Percentiles rank a stretch among this genome's conserved stretches.
phyloP scores from a whole-genome alignment of 2,329 filamentous ascomycete genomes.

The Raffaelea ambrosiae region DNA sequence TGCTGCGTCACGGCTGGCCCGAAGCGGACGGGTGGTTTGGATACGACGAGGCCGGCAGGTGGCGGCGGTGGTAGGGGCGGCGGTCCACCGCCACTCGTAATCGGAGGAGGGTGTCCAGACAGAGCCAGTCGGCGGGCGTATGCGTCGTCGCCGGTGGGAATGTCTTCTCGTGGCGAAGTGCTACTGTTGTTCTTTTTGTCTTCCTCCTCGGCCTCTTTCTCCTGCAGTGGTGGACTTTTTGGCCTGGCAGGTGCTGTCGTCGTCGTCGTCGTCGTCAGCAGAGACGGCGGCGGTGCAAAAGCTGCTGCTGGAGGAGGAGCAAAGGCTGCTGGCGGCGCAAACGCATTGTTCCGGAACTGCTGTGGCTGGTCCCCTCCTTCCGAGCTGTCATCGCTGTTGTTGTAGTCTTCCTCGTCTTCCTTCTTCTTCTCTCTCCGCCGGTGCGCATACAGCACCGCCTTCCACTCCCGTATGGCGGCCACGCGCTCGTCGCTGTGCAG shows the following conservation, averaged over 20 bases:
- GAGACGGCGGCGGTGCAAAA: constrained; percentile 29
- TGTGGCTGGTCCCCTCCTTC: constrained; percentile 10
- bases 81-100: too few relatives aligned
- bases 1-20: constrained; percentile 29
- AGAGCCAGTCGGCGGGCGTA: constrained; percentile 5
- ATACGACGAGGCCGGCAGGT: constrained; percentile 53
- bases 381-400: constrained; percentile 22
- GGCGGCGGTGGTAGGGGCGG: constrained; percentile 22
- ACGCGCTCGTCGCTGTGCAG: constrained; percentile 76
- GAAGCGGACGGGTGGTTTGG: constrained; percentile 71
- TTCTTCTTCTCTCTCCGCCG: constrained; percentile 40
- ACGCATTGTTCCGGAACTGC: constrained; percentile 19
- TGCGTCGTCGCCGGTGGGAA: constrained; percentile 60
- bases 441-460: constrained; percentile 68
- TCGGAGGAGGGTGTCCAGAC: constrained; percentile 21
- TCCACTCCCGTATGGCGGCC: constrained; percentile 76
- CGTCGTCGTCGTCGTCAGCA: background rate
- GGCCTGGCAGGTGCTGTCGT: background rate
- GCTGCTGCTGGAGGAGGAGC: background rate
- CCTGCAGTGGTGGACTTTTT: constrained; percentile 29
- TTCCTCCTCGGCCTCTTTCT: background rate
- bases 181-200: too few relatives aligned
- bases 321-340: constrained; percentile 36
- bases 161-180: constrained; percentile 28
- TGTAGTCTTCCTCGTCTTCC: constrained; percentile 8